Conservation (phyloP, 2,329 filamentous ascomycete genomes). For the Ceratocystis albifundus region DNA sequence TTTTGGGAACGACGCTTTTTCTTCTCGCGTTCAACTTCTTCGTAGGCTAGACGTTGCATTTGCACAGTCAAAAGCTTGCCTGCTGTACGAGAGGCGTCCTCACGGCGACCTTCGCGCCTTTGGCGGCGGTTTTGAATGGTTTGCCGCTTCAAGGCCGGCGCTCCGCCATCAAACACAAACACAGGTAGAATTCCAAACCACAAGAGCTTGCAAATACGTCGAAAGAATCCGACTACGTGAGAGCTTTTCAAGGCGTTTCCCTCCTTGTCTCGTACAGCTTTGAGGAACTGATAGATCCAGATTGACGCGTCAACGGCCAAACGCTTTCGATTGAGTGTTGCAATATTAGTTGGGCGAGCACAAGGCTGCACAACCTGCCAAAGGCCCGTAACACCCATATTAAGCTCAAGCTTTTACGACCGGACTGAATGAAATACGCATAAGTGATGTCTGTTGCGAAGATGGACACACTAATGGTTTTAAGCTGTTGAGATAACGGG, state of each 20-base stretch:
- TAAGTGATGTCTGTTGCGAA: slow-evolving; percentile 5
- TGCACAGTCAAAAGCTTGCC: slow-evolving; percentile 85
- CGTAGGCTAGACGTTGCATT: slow-evolving; percentile 82
- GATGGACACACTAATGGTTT: neutral
- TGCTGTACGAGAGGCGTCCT: slow-evolving; percentile 86
- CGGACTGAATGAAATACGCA: neutral
- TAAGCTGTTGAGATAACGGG: neutral
- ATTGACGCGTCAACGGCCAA: slow-evolving; percentile 96
- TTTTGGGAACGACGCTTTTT: slow-evolving; percentile 29
- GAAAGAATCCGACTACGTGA: slow-evolving; percentile 95
- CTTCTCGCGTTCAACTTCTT: slow-evolving; percentile 57
- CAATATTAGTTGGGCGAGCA: slow-evolving; percentile 88
- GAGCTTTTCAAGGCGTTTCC: slow-evolving; percentile 93
- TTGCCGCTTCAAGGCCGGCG: slow-evolving; percentile 78
- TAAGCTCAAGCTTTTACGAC: slow-evolving; percentile 22
- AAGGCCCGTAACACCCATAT: slow-evolving; percentile 94
- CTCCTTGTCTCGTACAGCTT: slow-evolving; percentile 96
- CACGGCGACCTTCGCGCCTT: slow-evolving; percentile 73
- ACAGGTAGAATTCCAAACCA: slow-evolving; percentile 95
- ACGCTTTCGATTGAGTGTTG: slow-evolving; percentile 89
- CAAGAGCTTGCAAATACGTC: slow-evolving; percentile 91
- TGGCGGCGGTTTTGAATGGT: slow-evolving; percentile 71
- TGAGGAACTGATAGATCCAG: slow-evolving; percentile 99
- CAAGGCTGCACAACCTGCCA: slow-evolving; percentile 95
- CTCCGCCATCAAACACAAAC: slow-evolving; percentile 96